Evolutionary conservation across 495 filamentous ascomycete species (phyloP), one percentile per base, ranked within the genome.

Genomic region (Lepraria neglecta): DNA sequence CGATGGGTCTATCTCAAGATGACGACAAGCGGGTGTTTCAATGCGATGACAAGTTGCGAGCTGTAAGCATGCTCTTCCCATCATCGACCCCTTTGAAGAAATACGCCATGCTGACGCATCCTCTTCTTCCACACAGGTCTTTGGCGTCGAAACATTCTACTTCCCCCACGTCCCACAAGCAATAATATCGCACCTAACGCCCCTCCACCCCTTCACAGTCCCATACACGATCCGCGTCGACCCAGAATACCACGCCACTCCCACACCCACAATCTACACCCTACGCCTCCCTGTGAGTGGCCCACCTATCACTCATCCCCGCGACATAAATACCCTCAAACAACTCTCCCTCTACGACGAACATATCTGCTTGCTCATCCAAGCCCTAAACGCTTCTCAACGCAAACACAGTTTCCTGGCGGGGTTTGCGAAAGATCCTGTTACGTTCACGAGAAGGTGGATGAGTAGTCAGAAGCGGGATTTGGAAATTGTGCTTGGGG

Each of bases 151-250:
- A 35, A 79, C 80, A 24, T 84, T 95, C 72, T 87, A 84, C 74
- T 95, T 99, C 74, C 94, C 92, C n/a, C 81, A 87, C 64, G 83
- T 99, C 63, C 85, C 87, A 45, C 87, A 95, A 27, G 74, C 82
- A 38, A 83, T 96, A 60, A 79, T 82, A 17, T 77, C 77, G 4
- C 91, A 97, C 72, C 82, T 96, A 43, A 83, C 77, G 38, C 79
- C 89, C 10, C 81, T 95, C 17, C 85, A 91, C 6, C 94, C 94
- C 0, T 81, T 97, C 70, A 84, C 87, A 64, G 83, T 97, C 27
- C 79, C 82, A 33, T 98, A 97, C 76, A 97, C 91, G 43, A 95
- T 97, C 72, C 92, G 95, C 67, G 87, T 95, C 47, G 94, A 97
- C 72, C 83, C 88, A 68, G 83, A 87, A 12, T 94, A 90, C 75